Conservation (phyloP, 257 asterid genomes). For the Datura wrightii region DNA sequence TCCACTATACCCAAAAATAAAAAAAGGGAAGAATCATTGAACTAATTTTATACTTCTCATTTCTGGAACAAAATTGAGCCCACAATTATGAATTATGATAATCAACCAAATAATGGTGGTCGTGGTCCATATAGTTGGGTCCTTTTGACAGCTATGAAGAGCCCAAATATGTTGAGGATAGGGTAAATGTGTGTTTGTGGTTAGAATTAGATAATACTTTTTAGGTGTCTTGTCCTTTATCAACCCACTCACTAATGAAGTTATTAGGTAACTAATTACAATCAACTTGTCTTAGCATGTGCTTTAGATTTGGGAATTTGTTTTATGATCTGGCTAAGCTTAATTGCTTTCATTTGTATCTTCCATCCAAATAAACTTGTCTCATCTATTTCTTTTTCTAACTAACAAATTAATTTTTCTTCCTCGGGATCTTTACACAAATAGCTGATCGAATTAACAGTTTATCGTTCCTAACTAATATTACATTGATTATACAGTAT, state of each 20-base stretch:
- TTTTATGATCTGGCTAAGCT: conserved; percentile 27
- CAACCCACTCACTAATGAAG: conserved; percentile 22
- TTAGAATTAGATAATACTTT: conserved; percentile 17
- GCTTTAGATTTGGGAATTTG: conserved; percentile 23
- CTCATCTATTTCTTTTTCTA: neutral
- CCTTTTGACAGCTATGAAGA: conserved; percentile 35
- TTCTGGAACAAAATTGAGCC: conserved; percentile 27
- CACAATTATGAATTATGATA: conserved; percentile 17
- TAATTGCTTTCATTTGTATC: conserved; percentile 14
- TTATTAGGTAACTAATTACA: conserved; percentile 32
- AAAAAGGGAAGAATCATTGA: neutral
- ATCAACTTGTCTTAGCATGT: conserved; percentile 38
- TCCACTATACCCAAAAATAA: neutral
- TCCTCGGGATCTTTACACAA: too few relatives aligned
- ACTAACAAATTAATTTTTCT: neutral
- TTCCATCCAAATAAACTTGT: neutral
- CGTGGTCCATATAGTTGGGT: conserved; percentile 27
- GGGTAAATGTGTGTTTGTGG: conserved; percentile 29
- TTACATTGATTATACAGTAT: neutral
- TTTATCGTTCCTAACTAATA: neutral
- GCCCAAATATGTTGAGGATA: conserved; percentile 30
- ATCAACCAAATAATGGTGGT: conserved; percentile 30
- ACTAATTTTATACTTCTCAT: neutral
- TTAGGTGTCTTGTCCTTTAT: conserved; percentile 12
- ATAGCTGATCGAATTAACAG: neutral